phyloP scores from a whole-genome alignment of 352 stramenopile species.

The Pythium pyrilobum region DNA sequence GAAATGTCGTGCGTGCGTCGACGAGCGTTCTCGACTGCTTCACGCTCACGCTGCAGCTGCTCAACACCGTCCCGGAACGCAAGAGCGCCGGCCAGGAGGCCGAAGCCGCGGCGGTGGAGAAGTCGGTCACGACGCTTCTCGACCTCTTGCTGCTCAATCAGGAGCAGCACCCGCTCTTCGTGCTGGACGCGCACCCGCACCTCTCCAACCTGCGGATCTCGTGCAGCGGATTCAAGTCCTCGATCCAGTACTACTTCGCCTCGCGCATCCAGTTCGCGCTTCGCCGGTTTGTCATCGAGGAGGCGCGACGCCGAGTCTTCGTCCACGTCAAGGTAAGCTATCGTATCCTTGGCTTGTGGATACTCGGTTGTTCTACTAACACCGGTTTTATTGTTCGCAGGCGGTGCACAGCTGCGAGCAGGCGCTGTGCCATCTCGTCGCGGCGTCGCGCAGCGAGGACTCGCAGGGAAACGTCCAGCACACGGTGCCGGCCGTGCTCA shows the following conservation, averaged over 20 bases:
- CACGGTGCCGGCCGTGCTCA: slow-evolving; percentile 54
- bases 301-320: slow-evolving; percentile 22
- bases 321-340: slow-evolving; percentile 18
- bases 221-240: slow-evolving; percentile 19
- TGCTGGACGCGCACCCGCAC: slow-evolving; percentile 24
- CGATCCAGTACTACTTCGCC: slow-evolving; percentile 25
- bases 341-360: too few species aligned
- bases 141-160: slow-evolving; percentile 17
- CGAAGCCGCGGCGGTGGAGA: slow-evolving; percentile 21
- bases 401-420: slow-evolving; percentile 43
- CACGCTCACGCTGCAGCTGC: slow-evolving; percentile 22
- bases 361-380: too few species aligned
- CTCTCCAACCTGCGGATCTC: slow-evolving; percentile 27
- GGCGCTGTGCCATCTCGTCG: slow-evolving; percentile 56
- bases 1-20: slow-evolving; percentile 12
- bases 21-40: slow-evolving; percentile 24
- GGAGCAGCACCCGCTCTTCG: slow-evolving; percentile 21
- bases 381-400: slow-evolving; percentile 17
- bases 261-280: slow-evolving; percentile 26
- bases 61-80: slow-evolving; percentile 22
- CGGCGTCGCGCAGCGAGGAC: slow-evolving; percentile 53
- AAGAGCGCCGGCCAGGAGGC: slow-evolving; percentile 17
- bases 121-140: slow-evolving; percentile 19
- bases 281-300: slow-evolving; percentile 21
- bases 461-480: slow-evolving; percentile 68